Base-by-base conservation (phyloP, 495 filamentous ascomycete genomes). In the Parathielavia hyrcaniae region DNA sequence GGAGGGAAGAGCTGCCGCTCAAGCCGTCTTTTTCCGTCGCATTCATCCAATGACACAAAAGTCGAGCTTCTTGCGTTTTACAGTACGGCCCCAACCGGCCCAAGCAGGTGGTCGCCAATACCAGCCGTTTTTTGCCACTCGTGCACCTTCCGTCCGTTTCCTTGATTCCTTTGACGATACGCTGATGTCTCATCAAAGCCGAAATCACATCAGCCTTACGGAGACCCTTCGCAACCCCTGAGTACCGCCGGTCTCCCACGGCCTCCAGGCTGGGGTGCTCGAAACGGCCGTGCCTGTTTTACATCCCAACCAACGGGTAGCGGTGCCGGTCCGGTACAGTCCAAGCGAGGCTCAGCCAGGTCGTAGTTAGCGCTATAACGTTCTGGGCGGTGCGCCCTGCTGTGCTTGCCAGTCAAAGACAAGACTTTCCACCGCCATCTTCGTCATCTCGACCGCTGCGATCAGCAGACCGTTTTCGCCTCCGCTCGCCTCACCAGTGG, bases 391-490 rank as follows among this genome's bases (percentile, higher is more conserved):
- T 40, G 35, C 12, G 35, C 36, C 2, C 10, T 35, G n/a, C 43
- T 47, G 41, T 32, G 26, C 14, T 32, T 39, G 43, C 51, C 22
- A 19, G 47, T 56, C 23, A n/a, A 47, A 53, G 26, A 51, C 60
- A 19, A 26, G 26, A 23, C 55, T 40, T 56, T 54, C 61, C 61
- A 56, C 55, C 56, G 56, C 51, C 47, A 40, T 47, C 56, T 44
- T 40, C 61, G 56, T 55, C 61, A 59, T 59, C 51, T 23, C 59
- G 23, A 14, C 55, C 38, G 20, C 52, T 48, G 51, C 61, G 38
- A 63, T 63, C 61, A 63, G 61, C 56, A 49, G 61, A 55, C 50
- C 55, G 20, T 14, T 47, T 63, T 59, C 23, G 41, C 57, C 52
- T 35, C 47, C 44, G 11, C 13, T 50, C 36, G 46, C 52, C 53